Base-by-base conservation (phyloP, 2,329 filamentous ascomycete species). In the Beauveria bassiana region DNA sequence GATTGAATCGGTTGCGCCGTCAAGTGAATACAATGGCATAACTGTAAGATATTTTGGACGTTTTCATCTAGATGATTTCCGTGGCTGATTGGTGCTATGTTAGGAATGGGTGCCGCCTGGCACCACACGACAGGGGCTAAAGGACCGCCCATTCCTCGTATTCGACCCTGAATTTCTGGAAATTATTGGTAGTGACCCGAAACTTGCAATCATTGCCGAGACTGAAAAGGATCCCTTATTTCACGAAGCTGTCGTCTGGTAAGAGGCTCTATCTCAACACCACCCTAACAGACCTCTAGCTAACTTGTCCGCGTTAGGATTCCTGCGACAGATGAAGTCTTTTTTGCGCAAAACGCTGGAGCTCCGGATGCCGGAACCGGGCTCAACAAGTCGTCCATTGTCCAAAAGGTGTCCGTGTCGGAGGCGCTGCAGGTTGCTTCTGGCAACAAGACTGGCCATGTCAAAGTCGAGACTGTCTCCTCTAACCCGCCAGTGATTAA, bases 241-340 rank as follows among this genome's bases (percentile, higher is more conserved):
- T 50, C 82, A 85, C 60, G 82, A 85, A 65, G 82, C 81, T 7
- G 79, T 81, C 10, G 75, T 82, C 0, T 85, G 80, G 79, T 78
- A 75, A 31, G 38, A 9, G n/a, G 12, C 4, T 16, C 3, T 12
- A n/a, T 22, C 5, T 22, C 22, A 22, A 3, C 10, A 2, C 18
- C 3, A 10, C n/a, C 28, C 28, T 31, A 31, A 31, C 20, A 12
- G 28, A 24, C 22, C 31, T 14, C 5, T 42, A 10, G 31, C 43
- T 28, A 20, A 34, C 50, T 31, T 31, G 18, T 40, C n/a, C 22
- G 14, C 14, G 12, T 18, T 31, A 59, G 57, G 57, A 12, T 59
- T 26, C 71, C 68, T 20, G 74, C 74, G 0, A 81, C 78, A 0
- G 77, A 83, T 22, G 80, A 83, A 63, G 72, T 82, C 46, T 83